These are phyloP conservation scores for Dryadomyces quercus-mongolicae DNA, from an alignment of 2,329 filamentous ascomycete species.

Conservation along the genomic window DNA sequence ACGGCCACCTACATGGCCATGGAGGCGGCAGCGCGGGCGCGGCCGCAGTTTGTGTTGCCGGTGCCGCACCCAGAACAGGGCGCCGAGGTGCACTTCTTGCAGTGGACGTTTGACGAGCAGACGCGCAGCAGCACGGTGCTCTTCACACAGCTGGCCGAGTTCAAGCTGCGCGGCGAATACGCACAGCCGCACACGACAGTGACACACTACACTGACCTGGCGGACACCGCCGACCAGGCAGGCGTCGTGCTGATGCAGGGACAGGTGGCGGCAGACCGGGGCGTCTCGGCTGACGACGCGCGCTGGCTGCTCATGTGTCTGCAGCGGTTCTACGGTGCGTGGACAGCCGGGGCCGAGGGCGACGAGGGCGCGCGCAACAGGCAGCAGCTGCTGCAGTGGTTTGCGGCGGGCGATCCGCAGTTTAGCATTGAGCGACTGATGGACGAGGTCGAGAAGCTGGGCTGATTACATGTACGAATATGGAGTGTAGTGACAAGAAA, in stretches of 20 bases:
- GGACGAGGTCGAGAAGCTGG: slow-evolving; percentile 78
- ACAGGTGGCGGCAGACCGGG: slow-evolving; percentile 60
- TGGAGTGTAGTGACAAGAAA: too few species aligned
- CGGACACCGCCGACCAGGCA: slow-evolving; percentile 28
- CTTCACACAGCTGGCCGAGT: slow-evolving; percentile 90
- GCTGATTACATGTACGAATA: slow-evolving; percentile 16
- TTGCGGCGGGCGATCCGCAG: slow-evolving; percentile 60
- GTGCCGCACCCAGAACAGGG: slow-evolving; percentile 57
- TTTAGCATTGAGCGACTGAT: slow-evolving; percentile 80
- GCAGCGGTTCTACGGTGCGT: slow-evolving; percentile 80
- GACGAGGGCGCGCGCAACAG: slow-evolving; percentile 49
- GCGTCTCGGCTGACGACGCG: slow-evolving; percentile 70
- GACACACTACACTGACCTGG: slow-evolving; percentile 80
- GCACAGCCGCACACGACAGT: slow-evolving; percentile 87
- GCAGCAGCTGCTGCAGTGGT: slow-evolving; percentile 66
- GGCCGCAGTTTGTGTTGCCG: slow-evolving; percentile 86
- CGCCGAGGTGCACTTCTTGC: slow-evolving; percentile 89
- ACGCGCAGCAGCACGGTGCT: slow-evolving; percentile 51
- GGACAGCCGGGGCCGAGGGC: slow-evolving; percentile 27
- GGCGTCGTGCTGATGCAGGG: slow-evolving; percentile 82
- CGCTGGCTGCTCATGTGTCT: slow-evolving; percentile 84
- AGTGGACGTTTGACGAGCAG: slow-evolving; percentile 73
- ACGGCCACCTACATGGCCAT: slow-evolving; percentile 62
- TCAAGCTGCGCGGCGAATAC: slow-evolving; percentile 80
- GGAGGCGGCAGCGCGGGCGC: slow-evolving; percentile 53